Evolutionary conservation across 2,329 filamentous ascomycete species (phyloP).

Genomic region (Xylariales sp.): DNA sequence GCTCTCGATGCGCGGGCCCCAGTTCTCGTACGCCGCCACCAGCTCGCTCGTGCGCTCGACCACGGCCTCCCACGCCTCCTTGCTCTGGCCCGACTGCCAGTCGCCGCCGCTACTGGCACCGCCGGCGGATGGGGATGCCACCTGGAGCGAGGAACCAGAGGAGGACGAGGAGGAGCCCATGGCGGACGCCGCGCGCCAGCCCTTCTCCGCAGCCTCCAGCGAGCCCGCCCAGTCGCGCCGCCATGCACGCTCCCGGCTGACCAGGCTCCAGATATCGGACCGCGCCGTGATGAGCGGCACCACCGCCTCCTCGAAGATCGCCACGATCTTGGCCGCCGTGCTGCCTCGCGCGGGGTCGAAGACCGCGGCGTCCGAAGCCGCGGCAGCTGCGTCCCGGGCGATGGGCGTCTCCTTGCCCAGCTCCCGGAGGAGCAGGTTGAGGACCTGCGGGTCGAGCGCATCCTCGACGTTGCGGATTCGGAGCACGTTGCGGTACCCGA

Average conservation of each 20-base stretch:
- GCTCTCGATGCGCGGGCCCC: constrained; percentile 59
- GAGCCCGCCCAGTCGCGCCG: constrained; percentile 65
- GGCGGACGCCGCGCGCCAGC: constrained; percentile 70
- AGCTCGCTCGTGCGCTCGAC: constrained; percentile 77
- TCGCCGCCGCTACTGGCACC: constrained; percentile 21
- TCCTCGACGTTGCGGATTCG: constrained; percentile 74
- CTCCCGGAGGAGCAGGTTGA: constrained; percentile 69
- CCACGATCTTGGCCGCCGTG: constrained; percentile 57
- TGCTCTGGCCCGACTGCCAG: constrained; percentile 48
- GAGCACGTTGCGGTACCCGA: constrained; percentile 70
- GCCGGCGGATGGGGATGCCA: constrained; percentile 40
- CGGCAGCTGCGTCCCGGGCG: constrained; percentile 11
- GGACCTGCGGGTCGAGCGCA: constrained; percentile 69
- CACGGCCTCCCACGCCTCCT: constrained; percentile 64
- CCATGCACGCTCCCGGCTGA: constrained; percentile 71
- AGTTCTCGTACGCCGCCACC: constrained; percentile 78
- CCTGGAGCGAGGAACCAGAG: constrained; percentile 26
- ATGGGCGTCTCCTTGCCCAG: constrained; percentile 37
- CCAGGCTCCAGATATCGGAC: constrained; percentile 70
- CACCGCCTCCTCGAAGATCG: constrained; percentile 70
- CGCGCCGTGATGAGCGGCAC: constrained; percentile 81
- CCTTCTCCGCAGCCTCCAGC: constrained; percentile 81
- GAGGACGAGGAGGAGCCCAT: constrained; percentile 23
- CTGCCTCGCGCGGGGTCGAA: constrained; percentile 52
- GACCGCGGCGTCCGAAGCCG: too few species aligned